phyloP scores from a whole-genome alignment of 176 grass and related monocot genomes.

The Avena insularis region DNA sequence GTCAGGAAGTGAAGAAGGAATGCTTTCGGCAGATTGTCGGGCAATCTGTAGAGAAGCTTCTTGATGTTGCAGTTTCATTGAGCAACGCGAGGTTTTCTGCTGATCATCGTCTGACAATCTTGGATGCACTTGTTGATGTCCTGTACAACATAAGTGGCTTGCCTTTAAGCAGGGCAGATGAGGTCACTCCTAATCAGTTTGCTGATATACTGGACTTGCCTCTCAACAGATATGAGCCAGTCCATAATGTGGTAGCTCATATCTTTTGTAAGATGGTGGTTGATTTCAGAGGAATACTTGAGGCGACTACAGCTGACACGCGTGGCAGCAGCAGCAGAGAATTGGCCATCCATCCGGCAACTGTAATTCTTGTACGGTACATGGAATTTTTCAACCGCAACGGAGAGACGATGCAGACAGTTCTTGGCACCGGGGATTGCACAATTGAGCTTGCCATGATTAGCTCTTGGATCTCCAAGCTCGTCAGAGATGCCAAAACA shows the following conservation, averaged over 20 bases:
- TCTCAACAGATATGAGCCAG: background rate
- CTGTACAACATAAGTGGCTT: background rate
- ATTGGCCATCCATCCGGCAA: background rate
- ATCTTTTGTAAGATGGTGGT: background rate
- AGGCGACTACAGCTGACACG: background rate
- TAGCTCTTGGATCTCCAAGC: background rate
- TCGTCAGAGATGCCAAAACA: background rate
- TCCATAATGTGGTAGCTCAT: background rate
- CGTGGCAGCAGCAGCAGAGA: background rate
- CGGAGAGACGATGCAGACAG: background rate
- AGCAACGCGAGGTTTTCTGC: background rate
- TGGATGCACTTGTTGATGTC: background rate
- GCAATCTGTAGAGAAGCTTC: background rate
- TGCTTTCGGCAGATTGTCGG: background rate
- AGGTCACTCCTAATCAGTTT: background rate
- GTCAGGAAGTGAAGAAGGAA: background rate
- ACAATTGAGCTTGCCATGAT: background rate
- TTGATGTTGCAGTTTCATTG: background rate
- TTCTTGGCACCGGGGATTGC: background rate
- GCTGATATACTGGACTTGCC: background rate
- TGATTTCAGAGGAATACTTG: background rate
- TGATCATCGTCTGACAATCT: background rate
- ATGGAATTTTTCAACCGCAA: background rate
- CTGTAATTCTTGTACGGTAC: background rate
- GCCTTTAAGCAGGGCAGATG: background rate